Evolutionary conservation across 345 rosid genomes (phyloP), one percentile per base, ranked within the genome.

Genomic region (Hibiscus trionum): DNA sequence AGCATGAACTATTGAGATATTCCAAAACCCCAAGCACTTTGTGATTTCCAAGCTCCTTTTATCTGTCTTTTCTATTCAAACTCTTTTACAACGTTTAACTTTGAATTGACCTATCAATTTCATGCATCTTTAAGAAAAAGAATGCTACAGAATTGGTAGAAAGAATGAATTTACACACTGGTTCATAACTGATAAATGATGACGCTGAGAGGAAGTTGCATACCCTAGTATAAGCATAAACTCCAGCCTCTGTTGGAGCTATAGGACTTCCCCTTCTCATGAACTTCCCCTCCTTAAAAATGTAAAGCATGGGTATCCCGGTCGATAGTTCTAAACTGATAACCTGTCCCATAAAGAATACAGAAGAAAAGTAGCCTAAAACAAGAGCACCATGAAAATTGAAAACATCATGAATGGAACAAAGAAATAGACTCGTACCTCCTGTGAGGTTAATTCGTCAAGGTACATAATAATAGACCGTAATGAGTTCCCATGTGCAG

Each of bases 391-490:
- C 16, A n/a, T 2, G 59, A 52, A 65, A 62, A 66, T 8, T 16
- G 19, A 8, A 21, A 50, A 39, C 1, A 44, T 46, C 31, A 26
- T 17, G 52, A 55, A 55, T 16, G 50, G 15, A 66, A 37, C 65
- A 11, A 49, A 55, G 71, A 66, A 33, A 50, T 1, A 63, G 71
- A 71, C 21, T 2, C 53, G 56, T 81, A 94, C 98, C 96, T 95
- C 99, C 73, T 90, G 93, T 75, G 98, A 89, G 73, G 98, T 92
- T 84, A 95, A 82, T 73, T 86, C 82, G 85, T 95, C 99, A 33
- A 95, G 99, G 81, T 90, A 90, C 99, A 95, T 95, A 37, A 95
- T 95, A 73, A 95, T 90, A 75, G 99, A 92, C 78, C 98, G 82
- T 74, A 95, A 73, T 2, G 98, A 95, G 78, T 95, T 92, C 71